Evolutionary conservation across 2,329 filamentous ascomycete species (phyloP), one percentile per base, ranked within the genome.

Genomic region (Nemania sp.): DNA sequence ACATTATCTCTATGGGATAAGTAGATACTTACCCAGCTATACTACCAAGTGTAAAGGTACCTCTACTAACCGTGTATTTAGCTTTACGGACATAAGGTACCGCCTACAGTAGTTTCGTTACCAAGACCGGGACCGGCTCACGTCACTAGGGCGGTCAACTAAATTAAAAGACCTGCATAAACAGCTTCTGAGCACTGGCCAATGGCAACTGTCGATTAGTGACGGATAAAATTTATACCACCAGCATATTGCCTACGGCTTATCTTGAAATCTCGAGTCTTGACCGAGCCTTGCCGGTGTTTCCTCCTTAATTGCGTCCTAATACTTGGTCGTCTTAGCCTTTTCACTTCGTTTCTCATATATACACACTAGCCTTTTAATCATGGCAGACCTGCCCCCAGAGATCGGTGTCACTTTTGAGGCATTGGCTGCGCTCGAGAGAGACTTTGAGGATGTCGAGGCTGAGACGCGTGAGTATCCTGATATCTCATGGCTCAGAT

Each of bases 381-480:
- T 41, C 49, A 67, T 66, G 64, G 26, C 55, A 9, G 64, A 63
- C 23, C 17, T 52, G 12, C 11, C 54, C 15, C 60, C 63, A 34
- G 42, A 57, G 36, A 30, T 49, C 31, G 51, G 42, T 54, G 74
- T 87, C 57, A 81, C 80, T 54, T 92, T 90, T 73, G 88, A 91
- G 73, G 83, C 93, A 70, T 84, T 97, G 61, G 82, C 84, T 54
- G 81, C 87, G 52, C 79, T 97, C 60, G 90, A 96, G 77, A 81
- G 85, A 63, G 88, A 95, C 60, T 96, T 96, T 66, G 86, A 92
- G 56, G 84, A 92, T 65, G 85, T 86, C 30, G 91, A 97, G 74
- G 80, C 86, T 30, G 87, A 96, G 70, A 86, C 94, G 66, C 80
- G 91, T 96, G 79, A 70, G 87, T 81, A 8, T 11, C 12, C 39